phyloP scores from a whole-genome alignment of 371 early-diverging fungal genomes.

The Coemansia sp. region DNA sequence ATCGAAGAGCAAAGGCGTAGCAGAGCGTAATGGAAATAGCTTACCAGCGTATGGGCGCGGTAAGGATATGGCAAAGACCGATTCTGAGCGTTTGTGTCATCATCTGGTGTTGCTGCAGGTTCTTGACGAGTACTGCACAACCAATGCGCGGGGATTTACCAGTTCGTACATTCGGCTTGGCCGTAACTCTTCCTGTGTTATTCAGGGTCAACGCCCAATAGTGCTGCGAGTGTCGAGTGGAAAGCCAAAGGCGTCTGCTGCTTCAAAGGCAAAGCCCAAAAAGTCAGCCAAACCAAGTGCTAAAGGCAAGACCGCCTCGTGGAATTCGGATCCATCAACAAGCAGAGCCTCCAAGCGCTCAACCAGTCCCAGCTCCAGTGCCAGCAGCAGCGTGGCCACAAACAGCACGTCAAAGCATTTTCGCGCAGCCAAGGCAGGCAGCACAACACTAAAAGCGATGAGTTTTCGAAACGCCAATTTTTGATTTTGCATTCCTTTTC shows the following conservation, averaged over 20 bases:
- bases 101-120: conserved; percentile 62
- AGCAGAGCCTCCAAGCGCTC: not conserved
- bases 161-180: conserved; percentile 53
- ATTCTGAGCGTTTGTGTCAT: conserved; percentile 69
- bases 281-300: conserved; percentile 8
- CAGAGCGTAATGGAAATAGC: conserved; percentile 53
- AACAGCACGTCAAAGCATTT: conserved; percentile 32
- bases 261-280: conserved; percentile 7
- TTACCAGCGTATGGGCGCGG: conserved; percentile 67
- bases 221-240: conserved; percentile 43
- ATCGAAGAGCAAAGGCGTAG: conserved; percentile 59
- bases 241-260: conserved; percentile 4
- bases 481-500: not conserved
- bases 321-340: not conserved
- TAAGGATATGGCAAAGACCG: conserved; percentile 56
- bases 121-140: conserved; percentile 61
- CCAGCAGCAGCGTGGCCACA: not conserved
- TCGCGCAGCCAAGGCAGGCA: not conserved
- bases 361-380: not conserved
- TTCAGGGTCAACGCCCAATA: conserved; percentile 52
- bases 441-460: conserved; percentile 29
- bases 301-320: conserved; percentile 1
- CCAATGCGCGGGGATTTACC: conserved; percentile 55
- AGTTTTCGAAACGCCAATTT: conserved; percentile 2
- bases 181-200: conserved; percentile 49